Evolutionary conservation across 2,329 filamentous ascomycete species (phyloP), one percentile per base, ranked within the genome.

Genomic region (Colletotrichum cuscutae): DNA sequence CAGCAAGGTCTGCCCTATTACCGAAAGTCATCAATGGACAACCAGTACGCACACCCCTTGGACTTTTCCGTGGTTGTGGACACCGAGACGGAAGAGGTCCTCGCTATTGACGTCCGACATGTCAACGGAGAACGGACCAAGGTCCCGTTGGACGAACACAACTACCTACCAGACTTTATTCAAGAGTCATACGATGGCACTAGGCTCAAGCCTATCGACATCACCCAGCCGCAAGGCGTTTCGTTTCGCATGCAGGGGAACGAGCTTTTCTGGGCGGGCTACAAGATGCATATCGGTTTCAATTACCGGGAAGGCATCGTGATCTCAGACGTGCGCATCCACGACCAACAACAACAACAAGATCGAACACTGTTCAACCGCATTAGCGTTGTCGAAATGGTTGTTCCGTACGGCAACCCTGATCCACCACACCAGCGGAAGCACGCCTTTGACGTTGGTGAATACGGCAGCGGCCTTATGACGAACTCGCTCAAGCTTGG

Each of bases 401-500:
- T 46, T 7, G 13, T 46, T 19, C 42, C 19, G 35, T n/a, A 46
- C 15, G 42, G 42, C 42, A 46, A 46, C 42, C 19, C 42, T 15
- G 42, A 91, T 5, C 82, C 86, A 19, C 90, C 91, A 0, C 92
- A 89, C 79, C 89, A 91, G 68, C 86, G 90, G 57, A 93, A 93
- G 77, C 88, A 90, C 64, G 91, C 90, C 2, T 93, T 93, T 73
- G 91, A 93, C 76, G 89, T 93, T 67, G 91, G 91, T 7, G 90
- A 93, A 70, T 90, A 87, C 15, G 91, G 91, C 42, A 46, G 42
- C 42, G 42, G 22, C 89, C 89, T 15, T 91, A 90, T 88, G 78
- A 89, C 90, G 26, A 93, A 93, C 80, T 91, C 91, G 66, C 84
- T 93, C 1, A 82, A 83, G 1, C 84, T 92, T 7, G 89, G 76